Evolutionary conservation across 1,284 basidiomycete genomes (phyloP).

Genomic region (Cryptococcus jaspeensis): DNA sequence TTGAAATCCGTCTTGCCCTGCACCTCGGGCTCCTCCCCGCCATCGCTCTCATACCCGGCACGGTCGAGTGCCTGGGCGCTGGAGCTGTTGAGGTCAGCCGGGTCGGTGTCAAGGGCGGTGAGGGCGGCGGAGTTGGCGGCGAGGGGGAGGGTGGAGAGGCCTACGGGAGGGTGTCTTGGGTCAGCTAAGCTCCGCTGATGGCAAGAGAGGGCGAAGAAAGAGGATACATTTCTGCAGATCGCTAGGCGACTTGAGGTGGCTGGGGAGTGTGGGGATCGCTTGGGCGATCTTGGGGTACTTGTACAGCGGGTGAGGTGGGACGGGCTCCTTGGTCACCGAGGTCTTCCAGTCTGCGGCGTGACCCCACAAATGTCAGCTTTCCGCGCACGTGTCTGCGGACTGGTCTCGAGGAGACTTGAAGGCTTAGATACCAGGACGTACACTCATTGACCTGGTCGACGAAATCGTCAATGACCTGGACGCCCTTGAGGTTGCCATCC

Average conservation of each 20-base stretch:
- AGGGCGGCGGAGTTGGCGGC: slow-evolving; percentile 41
- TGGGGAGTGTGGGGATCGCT: slow-evolving; percentile 37
- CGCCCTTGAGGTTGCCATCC: slow-evolving; percentile 42
- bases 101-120: slow-evolving; percentile 44
- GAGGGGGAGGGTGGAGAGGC: slow-evolving; percentile 45
- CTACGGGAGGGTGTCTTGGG: slow-evolving; percentile 3
- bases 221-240: slow-evolving; percentile 49
- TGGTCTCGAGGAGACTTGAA: too few species aligned
- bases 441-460: slow-evolving; percentile 39
- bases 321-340: slow-evolving; percentile 32
- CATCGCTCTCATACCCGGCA: slow-evolving; percentile 50
- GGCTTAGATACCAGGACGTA: slow-evolving; percentile 23
- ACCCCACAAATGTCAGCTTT: too few species aligned
- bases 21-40: slow-evolving; percentile 37
- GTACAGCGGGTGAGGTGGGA: slow-evolving; percentile 45
- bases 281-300: slow-evolving; percentile 50
- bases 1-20: slow-evolving; percentile 23
- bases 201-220: background rate
- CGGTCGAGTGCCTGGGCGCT: slow-evolving; percentile 38
- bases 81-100: slow-evolving; percentile 29
- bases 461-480: slow-evolving; percentile 48
- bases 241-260: slow-evolving; percentile 40
- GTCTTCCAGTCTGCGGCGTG: slow-evolving; percentile 14
- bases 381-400: too few species aligned
- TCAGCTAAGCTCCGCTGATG: too few species aligned